Conservation (phyloP, 305 asterid genomes). For the Fraxinus albicans region DNA sequence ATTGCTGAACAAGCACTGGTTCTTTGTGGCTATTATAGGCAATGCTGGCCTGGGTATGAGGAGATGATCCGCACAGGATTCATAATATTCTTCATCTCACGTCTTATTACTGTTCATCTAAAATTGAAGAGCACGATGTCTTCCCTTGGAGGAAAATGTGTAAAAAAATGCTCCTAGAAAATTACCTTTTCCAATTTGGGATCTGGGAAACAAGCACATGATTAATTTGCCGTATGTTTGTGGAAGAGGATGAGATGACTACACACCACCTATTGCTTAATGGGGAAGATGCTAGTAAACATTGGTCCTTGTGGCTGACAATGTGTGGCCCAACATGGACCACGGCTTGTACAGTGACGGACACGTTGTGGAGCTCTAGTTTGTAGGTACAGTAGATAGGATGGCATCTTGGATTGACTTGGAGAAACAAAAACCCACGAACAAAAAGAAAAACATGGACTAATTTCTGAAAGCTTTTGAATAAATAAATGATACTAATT, state of each 20-base stretch:
- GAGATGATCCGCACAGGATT: neutral
- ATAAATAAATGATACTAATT: neutral
- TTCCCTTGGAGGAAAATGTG: neutral
- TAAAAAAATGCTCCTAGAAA: neutral
- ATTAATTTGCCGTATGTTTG: neutral
- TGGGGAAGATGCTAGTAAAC: neutral
- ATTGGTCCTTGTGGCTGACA: neutral
- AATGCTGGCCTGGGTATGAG: neutral
- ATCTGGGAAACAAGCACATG: neutral
- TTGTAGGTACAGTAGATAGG: neutral
- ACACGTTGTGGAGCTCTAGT: neutral
- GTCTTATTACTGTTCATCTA: neutral
- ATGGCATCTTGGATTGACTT: neutral
- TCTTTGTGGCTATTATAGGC: neutral
- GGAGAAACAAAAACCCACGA: no score
- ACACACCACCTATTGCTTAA: neutral
- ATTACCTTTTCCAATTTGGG: neutral
- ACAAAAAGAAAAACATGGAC: neutral
- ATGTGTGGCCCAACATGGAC: neutral
- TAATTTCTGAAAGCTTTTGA: neutral
- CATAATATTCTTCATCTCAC: neutral
- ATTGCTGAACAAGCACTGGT: neutral
- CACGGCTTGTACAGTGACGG: neutral
- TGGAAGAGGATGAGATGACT: neutral
- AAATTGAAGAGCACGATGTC: neutral